These are phyloP conservation scores for Phytophthora ohioensis DNA, from an alignment of 352 stramenopile genomes.

Conservation along the genomic window DNA sequence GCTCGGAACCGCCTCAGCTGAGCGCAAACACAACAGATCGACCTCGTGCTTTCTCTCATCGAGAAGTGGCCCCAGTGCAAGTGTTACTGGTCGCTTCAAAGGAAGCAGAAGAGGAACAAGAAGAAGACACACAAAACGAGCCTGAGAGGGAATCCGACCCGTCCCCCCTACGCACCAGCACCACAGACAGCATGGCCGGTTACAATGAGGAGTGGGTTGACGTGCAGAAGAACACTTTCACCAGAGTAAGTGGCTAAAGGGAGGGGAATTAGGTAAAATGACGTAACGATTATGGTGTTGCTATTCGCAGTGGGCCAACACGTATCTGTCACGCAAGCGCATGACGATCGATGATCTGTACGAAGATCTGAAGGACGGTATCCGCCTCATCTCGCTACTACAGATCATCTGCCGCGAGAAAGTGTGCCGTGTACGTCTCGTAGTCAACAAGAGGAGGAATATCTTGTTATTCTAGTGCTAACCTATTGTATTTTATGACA, in stretches of 20 bases:
- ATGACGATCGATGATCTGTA: constrained; percentile 93
- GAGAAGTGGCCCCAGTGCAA: constrained; percentile 26
- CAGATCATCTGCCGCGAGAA: constrained; percentile 91
- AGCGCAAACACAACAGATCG: constrained; percentile 21
- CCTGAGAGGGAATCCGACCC: constrained; percentile 31
- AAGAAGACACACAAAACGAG: constrained; percentile 6
- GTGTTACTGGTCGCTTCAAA: constrained; percentile 21
- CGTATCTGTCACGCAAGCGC: constrained; percentile 88
- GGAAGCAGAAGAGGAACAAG: constrained; percentile 10
- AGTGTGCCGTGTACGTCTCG: constrained; percentile 78
- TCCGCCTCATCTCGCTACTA: constrained; percentile 87
- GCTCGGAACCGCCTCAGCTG: constrained; percentile 32
- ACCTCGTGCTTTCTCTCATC: constrained; percentile 18
- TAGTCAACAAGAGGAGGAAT: no score
- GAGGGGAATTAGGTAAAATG: background rate
- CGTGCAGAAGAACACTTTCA: constrained; percentile 94
- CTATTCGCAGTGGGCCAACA: constrained; percentile 86
- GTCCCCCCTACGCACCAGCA: constrained; percentile 15
- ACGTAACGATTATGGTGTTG: constrained; percentile 17
- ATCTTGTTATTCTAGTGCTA: background rate
- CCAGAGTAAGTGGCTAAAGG: constrained; percentile 57
- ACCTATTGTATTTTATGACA: constrained; percentile 28
- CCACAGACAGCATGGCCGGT: constrained; percentile 57
- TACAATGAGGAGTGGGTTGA: constrained; percentile 89
- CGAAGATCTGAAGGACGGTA: constrained; percentile 88